A percentile compares a stretch with the other conserved stretches of the same genome.
phyloP scores from a whole-genome alignment of 768 basidiomycete species.

The Amanita rubescens region DNA sequence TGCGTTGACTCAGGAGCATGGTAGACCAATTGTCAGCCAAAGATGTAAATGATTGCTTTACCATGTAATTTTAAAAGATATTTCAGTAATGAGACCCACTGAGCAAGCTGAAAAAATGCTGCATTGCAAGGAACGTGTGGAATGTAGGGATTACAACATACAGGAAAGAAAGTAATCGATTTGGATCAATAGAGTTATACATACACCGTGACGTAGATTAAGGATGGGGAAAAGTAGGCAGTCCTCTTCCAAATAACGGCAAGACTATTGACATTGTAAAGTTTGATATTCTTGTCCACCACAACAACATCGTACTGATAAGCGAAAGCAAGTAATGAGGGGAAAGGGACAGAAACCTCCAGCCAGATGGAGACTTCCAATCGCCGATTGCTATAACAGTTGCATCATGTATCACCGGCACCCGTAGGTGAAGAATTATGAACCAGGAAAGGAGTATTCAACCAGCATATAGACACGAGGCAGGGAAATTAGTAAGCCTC shows the following conservation, averaged over 20 bases:
- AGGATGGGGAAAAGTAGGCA: neutral
- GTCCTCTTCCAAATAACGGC: neutral
- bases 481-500: conserved; percentile 48
- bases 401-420: neutral
- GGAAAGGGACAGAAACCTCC: neutral
- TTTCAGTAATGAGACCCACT: neutral
- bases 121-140: conserved; percentile 14
- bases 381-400: neutral
- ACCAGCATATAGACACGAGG: neutral
- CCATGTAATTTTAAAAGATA: neutral
- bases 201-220: neutral
- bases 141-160: conserved; percentile 5
- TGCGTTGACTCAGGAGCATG: conserved; percentile 54
- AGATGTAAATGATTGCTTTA: conserved; percentile 68
- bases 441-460: conserved; percentile 4
- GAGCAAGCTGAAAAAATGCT: neutral
- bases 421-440: neutral
- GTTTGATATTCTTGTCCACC: conserved; percentile 7
- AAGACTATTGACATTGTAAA: conserved; percentile 8
- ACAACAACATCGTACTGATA: conserved; percentile 8
- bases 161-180: neutral
- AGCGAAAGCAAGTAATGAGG: conserved; percentile 2
- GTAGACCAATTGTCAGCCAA: conserved; percentile 74
- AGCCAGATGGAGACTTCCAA: conserved; percentile 1
- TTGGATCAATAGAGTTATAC: conserved; percentile 1